A percentile compares a stretch with the other conserved stretches of the same genome.
These are phyloP conservation scores for Chlorella sp. DNA, from an alignment of 139 green algal genomes.

Conservation along the genomic window DNA sequence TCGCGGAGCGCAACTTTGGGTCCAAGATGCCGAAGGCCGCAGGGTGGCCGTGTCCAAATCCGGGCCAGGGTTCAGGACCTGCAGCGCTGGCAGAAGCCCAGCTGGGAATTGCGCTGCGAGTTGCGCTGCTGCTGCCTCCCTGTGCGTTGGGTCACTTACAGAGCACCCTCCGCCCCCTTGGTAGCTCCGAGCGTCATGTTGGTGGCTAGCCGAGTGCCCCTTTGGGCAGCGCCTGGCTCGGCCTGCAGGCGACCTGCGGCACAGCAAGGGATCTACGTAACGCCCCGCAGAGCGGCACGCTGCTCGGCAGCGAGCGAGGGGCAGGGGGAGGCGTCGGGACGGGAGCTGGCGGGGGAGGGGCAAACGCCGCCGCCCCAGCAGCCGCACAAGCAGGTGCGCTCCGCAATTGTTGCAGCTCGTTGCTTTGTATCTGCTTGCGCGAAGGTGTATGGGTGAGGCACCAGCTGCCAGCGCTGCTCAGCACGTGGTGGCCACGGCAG, in stretches of 20 bases:
- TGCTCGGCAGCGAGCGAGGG: neutral
- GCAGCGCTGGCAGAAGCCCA: neutral
- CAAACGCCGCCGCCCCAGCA: neutral
- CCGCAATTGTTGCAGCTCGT: neutral
- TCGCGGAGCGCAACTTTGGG: too few species aligned
- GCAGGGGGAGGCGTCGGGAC: neutral
- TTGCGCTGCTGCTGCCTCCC: neutral
- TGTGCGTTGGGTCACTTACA: too few species aligned
- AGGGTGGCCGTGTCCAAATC: too few species aligned
- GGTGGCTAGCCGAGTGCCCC: neutral
- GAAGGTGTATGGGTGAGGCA: neutral
- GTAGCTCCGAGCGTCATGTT: neutral
- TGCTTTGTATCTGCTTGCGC: too few species aligned
- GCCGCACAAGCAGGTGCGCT: conserved; percentile 4
- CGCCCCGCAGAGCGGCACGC: neutral
- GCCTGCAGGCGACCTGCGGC: neutral
- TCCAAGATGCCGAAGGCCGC: too few species aligned
- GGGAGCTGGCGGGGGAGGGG: neutral
- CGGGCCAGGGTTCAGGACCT: too few species aligned
- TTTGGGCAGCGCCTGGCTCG: neutral
- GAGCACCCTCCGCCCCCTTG: too few species aligned
- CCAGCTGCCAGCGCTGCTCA: too few species aligned
- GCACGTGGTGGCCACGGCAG: too few species aligned
- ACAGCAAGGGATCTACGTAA: neutral
- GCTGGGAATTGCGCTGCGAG: neutral